Conservation (phyloP, 306 rosid species). For the Arachis stenosperma region DNA sequence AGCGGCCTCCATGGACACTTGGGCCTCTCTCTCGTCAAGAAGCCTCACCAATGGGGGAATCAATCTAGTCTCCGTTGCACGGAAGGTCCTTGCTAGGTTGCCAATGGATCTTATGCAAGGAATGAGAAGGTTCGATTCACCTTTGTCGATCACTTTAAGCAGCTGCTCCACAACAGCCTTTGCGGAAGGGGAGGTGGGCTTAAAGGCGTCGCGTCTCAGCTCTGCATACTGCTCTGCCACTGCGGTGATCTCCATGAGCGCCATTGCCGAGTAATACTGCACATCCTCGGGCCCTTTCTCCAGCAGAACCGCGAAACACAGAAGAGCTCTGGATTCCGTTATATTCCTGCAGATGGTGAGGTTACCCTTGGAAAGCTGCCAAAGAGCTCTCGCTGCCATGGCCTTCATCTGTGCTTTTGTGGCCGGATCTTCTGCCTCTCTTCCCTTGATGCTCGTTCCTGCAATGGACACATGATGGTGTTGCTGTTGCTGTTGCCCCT, state of each 20-base stretch:
- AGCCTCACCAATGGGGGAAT: constrained; percentile 63
- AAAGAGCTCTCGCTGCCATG: constrained; percentile 72
- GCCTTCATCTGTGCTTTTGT: constrained; percentile 35
- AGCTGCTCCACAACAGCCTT: constrained; percentile 70
- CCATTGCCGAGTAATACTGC: constrained; percentile 55
- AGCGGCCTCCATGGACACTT: constrained; percentile 54
- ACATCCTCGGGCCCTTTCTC: constrained; percentile 68
- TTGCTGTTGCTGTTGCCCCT: not conserved
- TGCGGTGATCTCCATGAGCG: constrained; percentile 71
- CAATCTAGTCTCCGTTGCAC: constrained; percentile 67
- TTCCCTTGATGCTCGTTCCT: constrained; percentile 64
- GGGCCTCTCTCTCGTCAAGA: constrained; percentile 64
- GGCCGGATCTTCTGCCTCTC: constrained; percentile 63
- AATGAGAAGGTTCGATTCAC: constrained; percentile 48
- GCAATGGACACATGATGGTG: constrained; percentile 31
- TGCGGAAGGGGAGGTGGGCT: constrained; percentile 78
- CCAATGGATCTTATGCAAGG: constrained; percentile 61
- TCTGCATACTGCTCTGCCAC: constrained; percentile 65
- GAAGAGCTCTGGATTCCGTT: constrained; percentile 75
- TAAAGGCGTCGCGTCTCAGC: constrained; percentile 71
- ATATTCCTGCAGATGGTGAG: constrained; percentile 59
- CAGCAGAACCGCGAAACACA: constrained; percentile 68
- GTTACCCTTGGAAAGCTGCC: constrained; percentile 67
- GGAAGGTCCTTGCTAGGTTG: constrained; percentile 69
- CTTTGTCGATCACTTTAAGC: constrained; percentile 51